Evolutionary conservation across 2,329 filamentous ascomycete genomes (phyloP).

Genomic region (Fonsecaea nubica): DNA sequence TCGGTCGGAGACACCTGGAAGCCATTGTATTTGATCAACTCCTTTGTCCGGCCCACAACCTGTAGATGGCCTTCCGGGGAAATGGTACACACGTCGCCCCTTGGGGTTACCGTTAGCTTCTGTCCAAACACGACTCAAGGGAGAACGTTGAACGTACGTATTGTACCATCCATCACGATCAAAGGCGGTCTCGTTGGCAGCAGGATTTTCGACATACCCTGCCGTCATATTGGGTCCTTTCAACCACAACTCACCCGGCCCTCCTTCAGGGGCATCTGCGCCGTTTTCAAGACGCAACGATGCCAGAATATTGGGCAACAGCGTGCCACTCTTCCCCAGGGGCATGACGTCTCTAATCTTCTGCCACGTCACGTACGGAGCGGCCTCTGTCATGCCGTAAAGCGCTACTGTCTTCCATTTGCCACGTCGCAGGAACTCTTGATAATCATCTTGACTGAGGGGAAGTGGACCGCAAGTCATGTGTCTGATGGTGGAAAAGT

Average conservation of each 20-base stretch:
- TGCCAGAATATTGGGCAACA: constrained; percentile 79
- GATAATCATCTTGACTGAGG: constrained; percentile 67
- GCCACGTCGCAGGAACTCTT: constrained; percentile 88
- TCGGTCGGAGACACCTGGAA: constrained; percentile 75
- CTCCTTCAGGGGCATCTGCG: constrained; percentile 64
- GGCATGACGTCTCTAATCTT: constrained; percentile 72
- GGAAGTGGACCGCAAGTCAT: constrained; percentile 82
- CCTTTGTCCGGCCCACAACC: constrained; percentile 83
- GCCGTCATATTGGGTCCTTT: constrained; percentile 66
- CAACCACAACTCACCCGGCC: constrained; percentile 71
- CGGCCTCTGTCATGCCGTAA: constrained; percentile 89
- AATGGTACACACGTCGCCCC: constrained; percentile 78
- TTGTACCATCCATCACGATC: constrained; percentile 80
- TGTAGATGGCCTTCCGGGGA: constrained; percentile 80
- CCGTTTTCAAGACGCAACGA: constrained; percentile 60
- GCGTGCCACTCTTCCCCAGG: constrained; percentile 77
- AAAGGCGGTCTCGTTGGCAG: constrained; percentile 55
- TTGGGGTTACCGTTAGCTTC: neutral
- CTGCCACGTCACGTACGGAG: constrained; percentile 76
- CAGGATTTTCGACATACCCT: constrained; percentile 59
- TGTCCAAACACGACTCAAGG: neutral
- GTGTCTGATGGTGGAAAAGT: constrained; percentile 86
- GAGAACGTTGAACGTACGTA: constrained; percentile 53
- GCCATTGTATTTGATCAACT: constrained; percentile 69
- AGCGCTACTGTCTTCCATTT: constrained; percentile 56